A percentile compares a stretch with the other conserved stretches of the same genome.
phyloP scores from a whole-genome alignment of 208 protist species.

The Trypanosoma caninum region DNA sequence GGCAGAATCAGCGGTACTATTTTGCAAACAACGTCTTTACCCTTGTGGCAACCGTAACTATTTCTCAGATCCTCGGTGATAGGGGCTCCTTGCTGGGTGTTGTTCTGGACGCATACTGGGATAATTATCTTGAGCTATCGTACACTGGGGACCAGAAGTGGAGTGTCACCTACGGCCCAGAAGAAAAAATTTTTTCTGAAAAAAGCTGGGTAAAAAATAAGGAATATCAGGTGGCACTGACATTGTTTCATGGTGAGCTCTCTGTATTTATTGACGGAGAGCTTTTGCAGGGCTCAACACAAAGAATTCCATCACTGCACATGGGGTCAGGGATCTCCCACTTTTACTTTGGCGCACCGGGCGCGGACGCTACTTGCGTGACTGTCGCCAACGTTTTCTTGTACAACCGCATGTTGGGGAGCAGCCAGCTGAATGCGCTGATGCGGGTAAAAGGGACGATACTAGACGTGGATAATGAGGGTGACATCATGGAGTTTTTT shows the following conservation, averaged over 20 bases:
- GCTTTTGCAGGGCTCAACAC: too few relatives aligned
- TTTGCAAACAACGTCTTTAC: conserved; percentile 16
- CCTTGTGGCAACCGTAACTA: conserved; percentile 10
- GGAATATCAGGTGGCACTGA: not conserved
- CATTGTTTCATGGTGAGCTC: not conserved
- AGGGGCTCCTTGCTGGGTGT: not conserved
- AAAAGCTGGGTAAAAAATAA: not conserved
- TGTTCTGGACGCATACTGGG: not conserved
- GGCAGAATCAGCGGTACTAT: conserved; percentile 17
- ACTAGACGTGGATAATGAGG: too few relatives aligned
- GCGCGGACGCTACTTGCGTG: not conserved
- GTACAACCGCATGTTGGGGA: not conserved
- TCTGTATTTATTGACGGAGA: conserved; percentile 2
- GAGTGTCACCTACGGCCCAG: not conserved
- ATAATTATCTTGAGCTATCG: not conserved
- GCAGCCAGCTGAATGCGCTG: not conserved
- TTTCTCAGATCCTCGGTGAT: not conserved
- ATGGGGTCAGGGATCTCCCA: too few relatives aligned
- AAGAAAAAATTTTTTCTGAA: not conserved
- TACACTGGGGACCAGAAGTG: not conserved
- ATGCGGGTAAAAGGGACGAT: too few relatives aligned
- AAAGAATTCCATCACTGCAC: too few relatives aligned
- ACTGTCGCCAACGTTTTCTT: not conserved
- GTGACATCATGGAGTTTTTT: too few relatives aligned
- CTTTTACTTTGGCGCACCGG: not conserved